These are phyloP conservation scores for Tremella yokohamensis DNA, from an alignment of 768 basidiomycete species.

Conservation along the genomic window DNA sequence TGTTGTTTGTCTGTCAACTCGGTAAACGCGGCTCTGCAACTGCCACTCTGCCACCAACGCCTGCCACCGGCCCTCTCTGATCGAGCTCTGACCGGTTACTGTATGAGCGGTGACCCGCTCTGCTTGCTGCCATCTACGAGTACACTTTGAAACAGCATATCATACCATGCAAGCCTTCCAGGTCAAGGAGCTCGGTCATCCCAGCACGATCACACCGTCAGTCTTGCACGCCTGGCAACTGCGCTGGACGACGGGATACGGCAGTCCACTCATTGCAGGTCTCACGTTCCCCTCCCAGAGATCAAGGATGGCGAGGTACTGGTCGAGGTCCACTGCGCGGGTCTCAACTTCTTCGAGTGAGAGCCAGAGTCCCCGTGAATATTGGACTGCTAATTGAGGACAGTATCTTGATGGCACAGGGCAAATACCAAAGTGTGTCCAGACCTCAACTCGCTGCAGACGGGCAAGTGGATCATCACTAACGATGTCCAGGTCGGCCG, in stretches of 20 bases:
- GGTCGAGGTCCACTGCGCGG: slow-evolving; percentile 71
- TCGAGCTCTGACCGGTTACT: too few species aligned
- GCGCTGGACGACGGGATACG: too few species aligned
- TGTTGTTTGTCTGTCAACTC: too few species aligned
- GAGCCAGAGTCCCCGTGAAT: slow-evolving; percentile 5
- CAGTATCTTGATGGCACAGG: slow-evolving; percentile 76
- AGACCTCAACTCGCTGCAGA: not conserved
- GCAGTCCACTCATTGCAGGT: slow-evolving; percentile 16
- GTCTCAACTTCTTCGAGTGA: slow-evolving; percentile 68
- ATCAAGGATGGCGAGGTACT: slow-evolving; percentile 60
- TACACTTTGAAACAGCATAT: not conserved
- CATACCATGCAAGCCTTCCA: slow-evolving; percentile 75
- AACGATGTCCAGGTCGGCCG: slow-evolving; percentile 57
- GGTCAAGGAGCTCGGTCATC: slow-evolving; percentile 66
- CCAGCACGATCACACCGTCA: slow-evolving; percentile 60
- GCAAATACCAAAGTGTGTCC: slow-evolving; percentile 66
- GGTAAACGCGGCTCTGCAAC: too few species aligned
- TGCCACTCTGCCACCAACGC: not conserved
- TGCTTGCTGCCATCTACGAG: too few species aligned
- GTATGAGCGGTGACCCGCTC: too few species aligned
- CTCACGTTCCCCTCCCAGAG: slow-evolving; percentile 61
- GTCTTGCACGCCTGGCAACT: too few species aligned
- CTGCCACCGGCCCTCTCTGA: too few species aligned
- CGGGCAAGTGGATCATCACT: not conserved
- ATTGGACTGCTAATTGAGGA: not conserved